Percentiles rank a stretch among this genome's conserved stretches.
These are phyloP conservation scores for Tetrahymena elliotti DNA, from an alignment of 73 alveolate genomes.

Conservation along the genomic window DNA sequence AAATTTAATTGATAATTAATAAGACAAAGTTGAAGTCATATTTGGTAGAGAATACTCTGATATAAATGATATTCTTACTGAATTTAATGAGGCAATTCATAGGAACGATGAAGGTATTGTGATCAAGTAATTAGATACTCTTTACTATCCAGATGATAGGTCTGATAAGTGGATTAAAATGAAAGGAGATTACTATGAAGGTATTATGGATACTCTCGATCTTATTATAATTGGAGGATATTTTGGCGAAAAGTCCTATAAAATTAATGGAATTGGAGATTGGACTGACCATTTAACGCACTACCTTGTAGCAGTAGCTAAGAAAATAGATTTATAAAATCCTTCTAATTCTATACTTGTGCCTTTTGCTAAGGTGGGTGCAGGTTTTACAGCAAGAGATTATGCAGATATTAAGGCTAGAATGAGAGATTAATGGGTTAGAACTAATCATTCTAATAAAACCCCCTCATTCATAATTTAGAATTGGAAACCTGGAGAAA, in stretches of 20 bases:
- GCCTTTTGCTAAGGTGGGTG: conserved; percentile 94
- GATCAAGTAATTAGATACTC: conserved; percentile 67
- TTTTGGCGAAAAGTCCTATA: conserved; percentile 81
- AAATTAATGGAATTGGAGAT: conserved; percentile 60
- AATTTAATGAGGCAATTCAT: conserved; percentile 72
- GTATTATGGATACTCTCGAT: conserved; percentile 91
- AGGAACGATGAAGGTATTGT: conserved; percentile 94
- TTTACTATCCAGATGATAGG: conserved; percentile 88
- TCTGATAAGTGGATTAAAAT: conserved; percentile 84
- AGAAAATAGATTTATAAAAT: conserved; percentile 55
- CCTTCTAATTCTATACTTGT: conserved; percentile 69
- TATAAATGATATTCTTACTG: conserved; percentile 69
- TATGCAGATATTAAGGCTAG: conserved; percentile 61
- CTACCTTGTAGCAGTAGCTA: conserved; percentile 81
- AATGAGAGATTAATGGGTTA: conserved; percentile 69
- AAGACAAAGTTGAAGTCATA: conserved; percentile 74
- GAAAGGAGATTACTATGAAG: conserved; percentile 93
- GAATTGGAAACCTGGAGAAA: conserved; percentile 79
- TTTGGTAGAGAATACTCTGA: conserved; percentile 59
- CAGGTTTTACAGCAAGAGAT: conserved; percentile 84
- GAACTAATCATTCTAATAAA: conserved; percentile 45
- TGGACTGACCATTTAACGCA: conserved; percentile 81
- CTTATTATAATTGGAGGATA: conserved; percentile 91
- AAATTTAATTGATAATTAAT: conserved; percentile 60
- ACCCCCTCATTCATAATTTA: conserved; percentile 82